Percentiles rank a stretch among this genome's conserved stretches.
phyloP scores from a whole-genome alignment of 2,329 filamentous ascomycete genomes.

The Ophiostoma montium region DNA sequence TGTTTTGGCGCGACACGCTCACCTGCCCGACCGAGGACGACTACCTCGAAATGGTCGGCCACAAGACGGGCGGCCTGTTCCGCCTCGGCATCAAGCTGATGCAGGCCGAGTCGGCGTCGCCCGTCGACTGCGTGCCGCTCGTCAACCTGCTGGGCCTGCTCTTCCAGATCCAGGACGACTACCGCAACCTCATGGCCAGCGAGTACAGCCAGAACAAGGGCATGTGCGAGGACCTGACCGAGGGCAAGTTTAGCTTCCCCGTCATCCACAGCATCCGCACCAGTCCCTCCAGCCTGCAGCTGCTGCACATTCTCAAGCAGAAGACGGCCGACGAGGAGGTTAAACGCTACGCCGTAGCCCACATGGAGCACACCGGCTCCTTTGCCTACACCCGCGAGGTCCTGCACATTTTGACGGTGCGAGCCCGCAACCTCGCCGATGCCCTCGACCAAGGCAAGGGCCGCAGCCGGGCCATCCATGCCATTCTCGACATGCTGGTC shows the following conservation, averaged over 20 bases:
- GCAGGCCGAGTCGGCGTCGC: constrained; percentile 52
- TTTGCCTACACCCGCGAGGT: constrained; percentile 74
- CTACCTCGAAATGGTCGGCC: constrained; percentile 80
- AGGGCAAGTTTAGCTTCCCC: constrained; percentile 94
- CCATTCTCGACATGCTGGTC: constrained; percentile 55
- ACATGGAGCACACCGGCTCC: constrained; percentile 82
- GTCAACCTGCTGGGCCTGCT: constrained; percentile 75
- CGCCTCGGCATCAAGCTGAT: constrained; percentile 74
- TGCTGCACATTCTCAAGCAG: constrained; percentile 87
- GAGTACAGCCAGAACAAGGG: constrained; percentile 83
- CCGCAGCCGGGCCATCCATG: constrained; percentile 42
- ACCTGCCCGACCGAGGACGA: constrained; percentile 77
- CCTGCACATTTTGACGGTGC: constrained; percentile 45
- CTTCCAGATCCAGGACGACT: constrained; percentile 89
- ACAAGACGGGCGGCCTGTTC: constrained; percentile 84
- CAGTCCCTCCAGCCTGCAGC: constrained; percentile 57
- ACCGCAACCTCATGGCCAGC: constrained; percentile 66
- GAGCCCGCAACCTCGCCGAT: constrained; percentile 48
- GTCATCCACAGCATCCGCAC: constrained; percentile 85
- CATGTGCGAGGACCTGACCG: constrained; percentile 85
- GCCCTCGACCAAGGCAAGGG: constrained; percentile 49
- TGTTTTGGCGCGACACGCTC: constrained; percentile 77
- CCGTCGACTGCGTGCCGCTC: constrained; percentile 63
- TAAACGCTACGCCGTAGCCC: constrained; percentile 77
- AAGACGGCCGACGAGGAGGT: constrained; percentile 76